Evolutionary conservation across 1,139 yeast genomes (phyloP).

Genomic region (Suhomyces anneliseae): DNA sequence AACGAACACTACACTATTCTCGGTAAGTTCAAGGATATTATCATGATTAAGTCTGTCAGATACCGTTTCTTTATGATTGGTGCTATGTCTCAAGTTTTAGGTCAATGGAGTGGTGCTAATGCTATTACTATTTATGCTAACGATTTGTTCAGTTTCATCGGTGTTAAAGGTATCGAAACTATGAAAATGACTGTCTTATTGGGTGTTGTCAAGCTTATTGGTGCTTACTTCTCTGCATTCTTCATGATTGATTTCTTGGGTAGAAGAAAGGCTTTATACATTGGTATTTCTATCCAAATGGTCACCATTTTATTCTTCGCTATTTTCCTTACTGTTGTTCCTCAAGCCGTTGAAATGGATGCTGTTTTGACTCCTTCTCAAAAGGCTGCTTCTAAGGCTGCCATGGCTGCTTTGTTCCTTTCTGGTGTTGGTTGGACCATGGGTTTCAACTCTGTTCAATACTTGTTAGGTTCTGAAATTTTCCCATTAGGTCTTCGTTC

Average conservation of each 20-base stretch:
- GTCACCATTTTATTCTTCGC: conserved; percentile 21
- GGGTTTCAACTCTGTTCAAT: conserved; percentile 26
- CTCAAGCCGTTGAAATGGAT: conserved; percentile 17
- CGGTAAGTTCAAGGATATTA: conserved; percentile 31
- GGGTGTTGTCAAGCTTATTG: conserved; percentile 46
- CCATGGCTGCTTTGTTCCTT: conserved; percentile 23
- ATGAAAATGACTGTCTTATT: conserved; percentile 48
- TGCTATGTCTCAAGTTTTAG: conserved; percentile 48
- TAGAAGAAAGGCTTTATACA: conserved; percentile 34
- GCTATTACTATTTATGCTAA: conserved; percentile 46
- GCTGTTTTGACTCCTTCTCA: conserved; percentile 16
- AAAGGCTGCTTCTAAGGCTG: conserved; percentile 18
- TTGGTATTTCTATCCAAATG: conserved; percentile 28
- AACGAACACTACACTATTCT: conserved; percentile 18
- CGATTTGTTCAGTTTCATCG: conserved; percentile 53
- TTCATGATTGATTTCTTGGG: conserved; percentile 50
- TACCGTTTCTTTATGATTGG: conserved; percentile 48
- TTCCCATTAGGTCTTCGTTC: conserved; percentile 25
- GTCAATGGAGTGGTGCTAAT: conserved; percentile 67
- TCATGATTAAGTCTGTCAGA: conserved; percentile 36
- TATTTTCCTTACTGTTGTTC: conserved; percentile 22
- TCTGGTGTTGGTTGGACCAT: conserved; percentile 28
- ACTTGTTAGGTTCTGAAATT: conserved; percentile 24
- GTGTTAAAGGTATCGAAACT: conserved; percentile 34
- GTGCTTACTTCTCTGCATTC: conserved; percentile 43